phyloP scores from a whole-genome alignment of 1,284 basidiomycete species.

The Leccinum pachyderme region DNA sequence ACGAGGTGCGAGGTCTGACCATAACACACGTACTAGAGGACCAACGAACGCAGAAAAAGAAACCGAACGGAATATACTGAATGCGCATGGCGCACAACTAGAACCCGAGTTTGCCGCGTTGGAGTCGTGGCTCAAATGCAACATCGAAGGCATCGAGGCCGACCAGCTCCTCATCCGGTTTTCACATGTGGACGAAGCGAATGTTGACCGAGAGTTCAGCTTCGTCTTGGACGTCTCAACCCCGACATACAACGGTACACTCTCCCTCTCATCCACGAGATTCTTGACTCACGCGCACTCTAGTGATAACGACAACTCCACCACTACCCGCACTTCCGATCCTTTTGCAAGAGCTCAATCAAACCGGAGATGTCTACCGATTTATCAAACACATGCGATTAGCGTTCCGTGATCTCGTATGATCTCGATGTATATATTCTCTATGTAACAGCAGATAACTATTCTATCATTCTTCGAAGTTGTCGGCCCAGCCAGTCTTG shows the following conservation, averaged over 20 bases:
- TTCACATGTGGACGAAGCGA: slow-evolving; percentile 58
- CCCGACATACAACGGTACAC: slow-evolving; percentile 63
- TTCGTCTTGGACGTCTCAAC: slow-evolving; percentile 74
- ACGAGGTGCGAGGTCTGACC: slow-evolving; percentile 45
- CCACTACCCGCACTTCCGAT: slow-evolving; percentile 60
- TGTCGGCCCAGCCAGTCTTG: slow-evolving; percentile 63
- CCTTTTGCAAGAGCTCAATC: slow-evolving; percentile 63
- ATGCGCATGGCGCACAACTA: slow-evolving; percentile 53
- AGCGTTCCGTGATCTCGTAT: slow-evolving; percentile 36
- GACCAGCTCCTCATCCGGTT: slow-evolving; percentile 76
- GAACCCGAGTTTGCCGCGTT: slow-evolving; percentile 57
- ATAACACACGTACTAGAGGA: neutral
- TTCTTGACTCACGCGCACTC: neutral
- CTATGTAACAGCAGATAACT: slow-evolving; percentile 1
- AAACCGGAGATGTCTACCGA: slow-evolving; percentile 55
- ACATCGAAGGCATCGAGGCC: slow-evolving; percentile 71
- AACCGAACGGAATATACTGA: slow-evolving; percentile 61
- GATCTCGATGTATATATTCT: neutral
- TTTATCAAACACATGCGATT: slow-evolving; percentile 60
- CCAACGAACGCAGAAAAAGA: slow-evolving; percentile 58
- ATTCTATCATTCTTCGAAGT: slow-evolving; percentile 29
- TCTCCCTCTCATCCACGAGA: neutral
- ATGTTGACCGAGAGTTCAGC: slow-evolving; percentile 64
- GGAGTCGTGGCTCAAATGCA: slow-evolving; percentile 60
- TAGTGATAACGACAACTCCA: slow-evolving; percentile 71